A percentile compares a stretch with the other conserved stretches of the same genome.
These are phyloP conservation scores for Aspergillus nidulans DNA, from an alignment of 495 filamentous ascomycete genomes.

Conservation along the genomic window DNA sequence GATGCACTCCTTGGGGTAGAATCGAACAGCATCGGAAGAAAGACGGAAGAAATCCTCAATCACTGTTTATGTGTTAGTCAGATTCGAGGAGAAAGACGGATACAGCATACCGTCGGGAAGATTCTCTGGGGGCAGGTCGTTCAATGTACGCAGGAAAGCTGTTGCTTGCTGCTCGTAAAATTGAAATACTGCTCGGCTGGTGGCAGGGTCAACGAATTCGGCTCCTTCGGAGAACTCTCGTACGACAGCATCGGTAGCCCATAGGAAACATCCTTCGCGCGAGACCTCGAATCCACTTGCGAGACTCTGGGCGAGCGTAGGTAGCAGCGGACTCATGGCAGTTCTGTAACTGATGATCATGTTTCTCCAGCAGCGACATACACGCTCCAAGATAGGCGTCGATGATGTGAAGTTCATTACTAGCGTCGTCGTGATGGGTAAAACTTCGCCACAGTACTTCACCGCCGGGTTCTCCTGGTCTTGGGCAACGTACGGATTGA, in stretches of 20 bases:
- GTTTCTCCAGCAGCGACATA: constrained; percentile 91
- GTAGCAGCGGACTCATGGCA: constrained; percentile 79
- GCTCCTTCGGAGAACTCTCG: constrained; percentile 90
- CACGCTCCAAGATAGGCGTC: constrained; percentile 82
- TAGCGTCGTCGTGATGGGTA: constrained; percentile 78
- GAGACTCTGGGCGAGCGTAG: constrained; percentile 79
- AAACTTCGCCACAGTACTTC: constrained; percentile 91
- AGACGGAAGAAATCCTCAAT: constrained; percentile 99
- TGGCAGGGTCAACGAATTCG: constrained; percentile 74
- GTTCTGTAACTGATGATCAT: constrained; percentile 95
- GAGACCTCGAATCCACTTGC: constrained; percentile 78
- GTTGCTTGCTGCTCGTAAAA: constrained; percentile 93
- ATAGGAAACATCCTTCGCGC: constrained; percentile 92
- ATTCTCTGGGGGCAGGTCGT: constrained; percentile 78
- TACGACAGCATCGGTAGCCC: constrained; percentile 91
- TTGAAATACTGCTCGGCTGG: constrained; percentile 81
- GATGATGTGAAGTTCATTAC: constrained; percentile 79
- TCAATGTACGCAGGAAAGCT: constrained; percentile 82
- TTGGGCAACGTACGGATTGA: constrained; percentile 71
- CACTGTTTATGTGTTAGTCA: constrained; percentile 45
- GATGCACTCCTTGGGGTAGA: constrained; percentile 80
- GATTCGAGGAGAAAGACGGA: not conserved
- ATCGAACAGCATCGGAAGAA: constrained; percentile 82
- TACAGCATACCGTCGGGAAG: constrained; percentile 68
- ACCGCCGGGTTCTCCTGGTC: constrained; percentile 81